A percentile compares a stretch with the other conserved stretches of the same genome.
These are phyloP conservation scores for Nannochloris sp. DNA, from an alignment of 139 green algal species.

Conservation along the genomic window DNA sequence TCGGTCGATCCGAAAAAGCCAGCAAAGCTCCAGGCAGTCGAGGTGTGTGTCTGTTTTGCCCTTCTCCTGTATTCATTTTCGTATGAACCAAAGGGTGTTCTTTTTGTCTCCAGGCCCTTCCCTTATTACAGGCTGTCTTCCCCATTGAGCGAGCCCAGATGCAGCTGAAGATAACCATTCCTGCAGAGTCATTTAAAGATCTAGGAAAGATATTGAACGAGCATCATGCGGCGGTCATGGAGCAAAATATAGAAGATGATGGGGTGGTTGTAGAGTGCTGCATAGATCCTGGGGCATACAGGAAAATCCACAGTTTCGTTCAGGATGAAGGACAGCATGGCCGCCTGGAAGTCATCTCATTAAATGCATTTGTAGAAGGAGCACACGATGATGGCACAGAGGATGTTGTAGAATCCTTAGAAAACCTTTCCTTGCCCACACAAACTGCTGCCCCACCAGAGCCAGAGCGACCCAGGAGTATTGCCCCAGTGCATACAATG, in stretches of 20 bases:
- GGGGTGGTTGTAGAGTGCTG: constrained; percentile 27
- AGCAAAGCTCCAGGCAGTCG: constrained; percentile 91
- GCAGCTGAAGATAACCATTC: constrained; percentile 62
- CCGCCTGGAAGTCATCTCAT: constrained; percentile 75
- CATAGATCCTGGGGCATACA: constrained; percentile 84
- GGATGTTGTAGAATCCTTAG: not conserved
- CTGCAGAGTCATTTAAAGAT: constrained; percentile 28
- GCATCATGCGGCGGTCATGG: constrained; percentile 17
- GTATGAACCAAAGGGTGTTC: not conserved
- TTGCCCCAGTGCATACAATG: too few species aligned
- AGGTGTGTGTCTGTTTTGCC: constrained; percentile 29
- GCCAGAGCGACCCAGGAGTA: too few species aligned
- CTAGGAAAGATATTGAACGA: constrained; percentile 28
- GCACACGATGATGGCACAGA: constrained; percentile 5
- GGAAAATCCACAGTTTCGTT: constrained; percentile 66
- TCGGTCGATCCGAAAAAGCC: constrained; percentile 76
- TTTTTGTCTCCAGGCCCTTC: constrained; percentile 38
- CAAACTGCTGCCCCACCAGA: too few species aligned
- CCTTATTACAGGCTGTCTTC: constrained; percentile 64
- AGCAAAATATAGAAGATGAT: constrained; percentile 20
- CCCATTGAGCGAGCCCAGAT: constrained; percentile 89
- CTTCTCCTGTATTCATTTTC: not conserved
- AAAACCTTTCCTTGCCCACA: not conserved
- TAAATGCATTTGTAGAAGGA: constrained; percentile 43
- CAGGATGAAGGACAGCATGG: constrained; percentile 40